These are phyloP conservation scores for Ramularia endophylla DNA, from an alignment of 2,329 filamentous ascomycete genomes.

Conservation along the genomic window DNA sequence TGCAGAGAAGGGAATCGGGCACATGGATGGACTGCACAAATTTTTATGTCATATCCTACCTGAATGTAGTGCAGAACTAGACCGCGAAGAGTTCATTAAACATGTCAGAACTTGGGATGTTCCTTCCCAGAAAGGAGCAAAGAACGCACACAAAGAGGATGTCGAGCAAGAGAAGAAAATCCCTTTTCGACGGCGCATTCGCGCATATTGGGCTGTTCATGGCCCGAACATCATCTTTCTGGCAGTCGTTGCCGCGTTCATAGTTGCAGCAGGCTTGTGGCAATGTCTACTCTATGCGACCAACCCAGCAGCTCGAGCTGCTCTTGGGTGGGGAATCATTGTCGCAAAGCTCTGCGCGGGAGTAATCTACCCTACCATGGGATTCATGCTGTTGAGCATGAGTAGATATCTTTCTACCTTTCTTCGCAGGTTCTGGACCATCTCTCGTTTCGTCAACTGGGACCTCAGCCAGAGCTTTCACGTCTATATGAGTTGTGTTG, in stretches of 20 bases:
- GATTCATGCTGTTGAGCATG: conserved; percentile 55
- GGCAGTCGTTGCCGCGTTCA: conserved; percentile 42
- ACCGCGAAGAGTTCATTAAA: conserved; percentile 44
- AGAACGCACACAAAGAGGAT: conserved; percentile 42
- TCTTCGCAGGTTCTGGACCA: conserved; percentile 45
- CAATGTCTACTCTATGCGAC: conserved; percentile 49
- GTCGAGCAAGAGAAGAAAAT: conserved; percentile 36
- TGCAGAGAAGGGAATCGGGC: conserved; percentile 22
- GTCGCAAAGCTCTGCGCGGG: conserved; percentile 52
- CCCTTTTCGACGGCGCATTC: conserved; percentile 40
- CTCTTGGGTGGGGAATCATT: conserved; percentile 52
- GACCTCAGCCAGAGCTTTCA: conserved; percentile 52
- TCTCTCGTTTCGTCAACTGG: conserved; percentile 54
- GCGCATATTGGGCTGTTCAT: conserved; percentile 52
- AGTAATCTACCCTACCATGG: conserved; percentile 52
- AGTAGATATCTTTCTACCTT: conserved; percentile 51
- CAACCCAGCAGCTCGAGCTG: conserved; percentile 40
- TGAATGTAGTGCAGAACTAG: conserved; percentile 37
- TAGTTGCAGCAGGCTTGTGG: conserved; percentile 51
- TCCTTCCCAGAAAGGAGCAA: conserved; percentile 52
- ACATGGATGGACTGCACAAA: conserved; percentile 38
- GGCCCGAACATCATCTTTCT: conserved; percentile 49
- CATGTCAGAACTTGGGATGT: conserved; percentile 57
- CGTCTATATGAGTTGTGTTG: conserved; percentile 48
- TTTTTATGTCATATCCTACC: conserved; percentile 49